These are phyloP conservation scores for Cytospora leucostoma DNA, from an alignment of 2,329 filamentous ascomycete genomes.

Conservation along the genomic window DNA sequence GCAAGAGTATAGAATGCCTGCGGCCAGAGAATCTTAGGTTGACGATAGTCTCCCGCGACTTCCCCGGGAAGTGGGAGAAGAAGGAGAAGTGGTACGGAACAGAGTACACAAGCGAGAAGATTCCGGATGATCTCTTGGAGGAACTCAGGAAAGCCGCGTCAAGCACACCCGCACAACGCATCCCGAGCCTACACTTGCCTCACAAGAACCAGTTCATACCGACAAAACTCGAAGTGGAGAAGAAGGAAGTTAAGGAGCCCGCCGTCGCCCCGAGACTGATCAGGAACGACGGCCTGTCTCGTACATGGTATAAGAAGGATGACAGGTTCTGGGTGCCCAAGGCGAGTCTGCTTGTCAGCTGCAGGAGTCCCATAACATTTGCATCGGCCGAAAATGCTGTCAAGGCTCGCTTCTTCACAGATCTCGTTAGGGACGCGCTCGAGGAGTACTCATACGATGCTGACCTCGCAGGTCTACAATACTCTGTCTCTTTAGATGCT, in stretches of 20 bases:
- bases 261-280: slow-evolving; percentile 76
- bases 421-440: slow-evolving; percentile 83
- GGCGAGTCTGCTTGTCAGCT: slow-evolving; percentile 79
- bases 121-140: slow-evolving; percentile 72
- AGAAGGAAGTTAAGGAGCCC: slow-evolving; percentile 81
- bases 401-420: slow-evolving; percentile 77
- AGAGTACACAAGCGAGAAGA: slow-evolving; percentile 81
- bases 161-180: slow-evolving; percentile 58
- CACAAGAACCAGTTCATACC: slow-evolving; percentile 96
- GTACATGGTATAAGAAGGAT: slow-evolving; percentile 98
- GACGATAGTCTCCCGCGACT: slow-evolving; percentile 78
- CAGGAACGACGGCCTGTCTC: slow-evolving; percentile 76
- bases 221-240: slow-evolving; percentile 88
- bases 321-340: slow-evolving; percentile 98
- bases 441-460: slow-evolving; percentile 96
- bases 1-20: slow-evolving; percentile 70
- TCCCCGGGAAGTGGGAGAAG: slow-evolving; percentile 79
- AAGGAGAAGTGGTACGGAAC: slow-evolving; percentile 99
- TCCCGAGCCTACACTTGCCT: slow-evolving; percentile 77
- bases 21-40: slow-evolving; percentile 88
- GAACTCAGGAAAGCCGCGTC: slow-evolving; percentile 68
- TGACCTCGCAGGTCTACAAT: slow-evolving; percentile 85
- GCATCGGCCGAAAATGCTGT: slow-evolving; percentile 77
- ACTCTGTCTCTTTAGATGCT: slow-evolving; percentile 72
- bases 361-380: slow-evolving; percentile 77